Percentiles rank a stretch among this genome's conserved stretches.
These are phyloP conservation scores for Glaciozyma martinii DNA, from an alignment of 768 basidiomycete genomes.

Conservation along the genomic window DNA sequence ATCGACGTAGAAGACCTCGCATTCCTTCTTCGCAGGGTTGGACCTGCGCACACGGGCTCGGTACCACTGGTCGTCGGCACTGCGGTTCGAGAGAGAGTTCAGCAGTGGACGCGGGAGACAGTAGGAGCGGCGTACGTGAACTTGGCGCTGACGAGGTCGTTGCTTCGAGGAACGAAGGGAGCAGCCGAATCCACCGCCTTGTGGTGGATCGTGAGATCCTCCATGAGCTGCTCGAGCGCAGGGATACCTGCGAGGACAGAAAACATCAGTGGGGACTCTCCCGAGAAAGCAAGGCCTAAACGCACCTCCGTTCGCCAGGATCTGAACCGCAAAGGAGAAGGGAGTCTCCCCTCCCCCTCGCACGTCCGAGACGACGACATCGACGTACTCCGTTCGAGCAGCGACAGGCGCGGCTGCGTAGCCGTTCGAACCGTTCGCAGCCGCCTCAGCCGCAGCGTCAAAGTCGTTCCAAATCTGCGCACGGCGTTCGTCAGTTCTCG, in stretches of 20 bases:
- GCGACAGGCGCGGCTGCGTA: constrained; percentile 36
- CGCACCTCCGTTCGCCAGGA: constrained; percentile 80
- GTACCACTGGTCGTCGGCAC: constrained; percentile 76
- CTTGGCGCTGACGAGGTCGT: constrained; percentile 87
- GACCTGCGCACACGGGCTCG: constrained; percentile 79
- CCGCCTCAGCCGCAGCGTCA: constrained; percentile 50
- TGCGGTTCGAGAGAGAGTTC: neutral
- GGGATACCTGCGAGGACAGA: constrained; percentile 58
- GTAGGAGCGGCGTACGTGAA: constrained; percentile 50
- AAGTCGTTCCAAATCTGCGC: constrained; percentile 76
- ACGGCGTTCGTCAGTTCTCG: neutral
- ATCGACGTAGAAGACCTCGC: constrained; percentile 82
- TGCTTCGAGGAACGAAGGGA: constrained; percentile 66
- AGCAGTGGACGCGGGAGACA: neutral
- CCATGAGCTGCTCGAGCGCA: constrained; percentile 85
- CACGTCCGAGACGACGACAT: constrained; percentile 84
- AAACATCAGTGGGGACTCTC: neutral
- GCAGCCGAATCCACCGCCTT: constrained; percentile 53
- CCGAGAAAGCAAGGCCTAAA: neutral
- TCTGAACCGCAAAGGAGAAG: constrained; percentile 83
- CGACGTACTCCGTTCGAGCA: constrained; percentile 69
- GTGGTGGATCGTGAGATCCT: constrained; percentile 82
- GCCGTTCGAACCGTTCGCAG: constrained; percentile 43
- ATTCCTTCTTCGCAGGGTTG: constrained; percentile 85
- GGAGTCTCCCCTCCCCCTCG: constrained; percentile 53